Conservation (phyloP, 2,329 filamentous ascomycete genomes). For the Paecilomyces fulvus region DNA sequence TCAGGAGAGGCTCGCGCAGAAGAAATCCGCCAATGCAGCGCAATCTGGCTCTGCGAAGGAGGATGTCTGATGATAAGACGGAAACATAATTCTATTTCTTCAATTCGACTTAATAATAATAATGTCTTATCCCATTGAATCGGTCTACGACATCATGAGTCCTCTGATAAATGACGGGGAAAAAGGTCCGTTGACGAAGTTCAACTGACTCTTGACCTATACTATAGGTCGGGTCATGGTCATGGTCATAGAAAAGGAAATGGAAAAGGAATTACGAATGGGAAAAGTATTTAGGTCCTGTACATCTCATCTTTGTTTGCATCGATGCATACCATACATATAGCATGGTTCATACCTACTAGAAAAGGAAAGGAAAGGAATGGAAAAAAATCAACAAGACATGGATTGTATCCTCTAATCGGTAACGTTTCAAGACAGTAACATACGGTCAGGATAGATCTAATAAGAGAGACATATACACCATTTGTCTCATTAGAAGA, state of each 20-base stretch:
- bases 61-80: not conserved
- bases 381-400: too few species aligned
- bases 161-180: not conserved
- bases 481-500: too few species aligned
- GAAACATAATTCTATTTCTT: not conserved
- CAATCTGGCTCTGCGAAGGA: not conserved
- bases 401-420: too few species aligned
- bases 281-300: too few species aligned
- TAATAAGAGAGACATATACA: too few species aligned
- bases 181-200: not conserved
- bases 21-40: conserved; percentile 8
- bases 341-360: too few species aligned
- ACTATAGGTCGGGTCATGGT: not conserved
- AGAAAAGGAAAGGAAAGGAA: too few species aligned
- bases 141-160: not conserved
- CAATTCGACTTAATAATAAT: not conserved
- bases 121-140: not conserved
- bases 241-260: not conserved
- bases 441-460: too few species aligned
- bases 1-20: conserved; percentile 23
- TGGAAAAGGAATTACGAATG: too few species aligned
- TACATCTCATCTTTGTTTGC: too few species aligned
- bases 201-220: not conserved
- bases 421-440: too few species aligned
- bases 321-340: too few species aligned